Percentiles rank a stretch among this genome's conserved stretches.
These are phyloP conservation scores for Parasarocladium wereldwijsianum DNA, from an alignment of 2,329 filamentous ascomycete species.

Conservation along the genomic window DNA sequence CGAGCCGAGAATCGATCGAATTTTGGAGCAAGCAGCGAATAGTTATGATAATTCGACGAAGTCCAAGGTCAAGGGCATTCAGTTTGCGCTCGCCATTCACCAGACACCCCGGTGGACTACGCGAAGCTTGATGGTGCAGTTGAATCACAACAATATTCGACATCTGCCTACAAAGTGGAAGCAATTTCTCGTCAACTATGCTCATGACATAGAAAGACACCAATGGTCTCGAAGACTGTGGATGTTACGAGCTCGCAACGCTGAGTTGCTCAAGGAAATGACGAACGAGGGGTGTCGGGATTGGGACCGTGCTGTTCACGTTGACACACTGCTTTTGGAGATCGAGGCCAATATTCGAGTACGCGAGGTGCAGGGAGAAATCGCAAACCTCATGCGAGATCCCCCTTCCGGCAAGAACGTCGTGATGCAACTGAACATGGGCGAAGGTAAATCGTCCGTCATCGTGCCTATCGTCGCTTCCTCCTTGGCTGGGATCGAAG, in stretches of 20 bases:
- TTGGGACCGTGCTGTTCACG: slow-evolving; percentile 35
- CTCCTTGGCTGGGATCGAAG: slow-evolving; percentile 35
- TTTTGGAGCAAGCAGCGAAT: too few species aligned
- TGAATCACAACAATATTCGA: slow-evolving; percentile 14
- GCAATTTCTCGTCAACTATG: slow-evolving; percentile 22
- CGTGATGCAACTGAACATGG: slow-evolving; percentile 57
- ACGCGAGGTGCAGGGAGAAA: slow-evolving; percentile 40
- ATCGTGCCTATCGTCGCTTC: slow-evolving; percentile 51
- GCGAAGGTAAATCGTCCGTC: slow-evolving; percentile 54
- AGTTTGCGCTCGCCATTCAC: not conserved
- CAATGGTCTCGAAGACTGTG: slow-evolving; percentile 28
- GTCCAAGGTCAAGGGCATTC: too few species aligned
- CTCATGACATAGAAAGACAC: slow-evolving; percentile 20
- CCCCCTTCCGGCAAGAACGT: slow-evolving; percentile 26
- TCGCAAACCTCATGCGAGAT: slow-evolving; percentile 40
- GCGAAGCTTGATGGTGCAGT: slow-evolving; percentile 18
- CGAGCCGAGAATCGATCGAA: too few species aligned
- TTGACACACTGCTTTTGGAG: slow-evolving; percentile 51
- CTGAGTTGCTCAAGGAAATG: slow-evolving; percentile 25
- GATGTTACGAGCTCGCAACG: slow-evolving; percentile 7
- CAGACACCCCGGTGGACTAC: slow-evolving; percentile 16
- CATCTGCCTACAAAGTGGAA: slow-evolving; percentile 18
- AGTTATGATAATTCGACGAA: too few species aligned
- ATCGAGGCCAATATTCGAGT: slow-evolving; percentile 48
- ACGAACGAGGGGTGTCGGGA: slow-evolving; percentile 36